These are phyloP conservation scores for Colletotrichum sojae DNA, from an alignment of 2,329 filamentous ascomycete genomes.

Conservation along the genomic window DNA sequence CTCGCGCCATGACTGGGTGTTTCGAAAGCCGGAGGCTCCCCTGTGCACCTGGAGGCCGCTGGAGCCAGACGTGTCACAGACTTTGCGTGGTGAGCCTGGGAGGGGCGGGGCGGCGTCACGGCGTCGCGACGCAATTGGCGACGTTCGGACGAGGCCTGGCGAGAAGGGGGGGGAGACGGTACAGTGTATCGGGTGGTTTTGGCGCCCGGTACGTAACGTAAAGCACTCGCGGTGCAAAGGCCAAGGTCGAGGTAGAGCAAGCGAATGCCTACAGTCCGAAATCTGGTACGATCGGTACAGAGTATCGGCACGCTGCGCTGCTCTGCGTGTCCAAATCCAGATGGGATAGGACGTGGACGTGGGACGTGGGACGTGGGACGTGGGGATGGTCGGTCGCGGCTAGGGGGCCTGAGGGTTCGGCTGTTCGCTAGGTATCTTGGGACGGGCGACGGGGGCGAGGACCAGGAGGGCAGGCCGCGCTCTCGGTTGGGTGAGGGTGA, in stretches of 20 bases:
- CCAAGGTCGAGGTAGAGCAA: constrained; percentile 31
- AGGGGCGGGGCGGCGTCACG: constrained; percentile 35
- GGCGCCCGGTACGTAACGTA: constrained; percentile 1
- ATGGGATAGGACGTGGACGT: constrained; percentile 3
- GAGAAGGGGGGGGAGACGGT: constrained; percentile 4
- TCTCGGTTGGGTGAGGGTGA: background rate
- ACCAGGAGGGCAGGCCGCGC: background rate
- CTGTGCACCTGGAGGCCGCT: constrained; percentile 25
- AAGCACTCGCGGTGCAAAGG: background rate
- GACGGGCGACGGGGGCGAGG: background rate
- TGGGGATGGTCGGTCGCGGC: constrained; percentile 25
- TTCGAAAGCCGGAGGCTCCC: constrained; percentile 30
- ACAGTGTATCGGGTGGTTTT: background rate
- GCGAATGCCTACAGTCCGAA: constrained; percentile 31
- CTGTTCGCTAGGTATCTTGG: constrained; percentile 18
- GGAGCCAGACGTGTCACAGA: constrained; percentile 40
- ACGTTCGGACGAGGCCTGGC: constrained; percentile 34
- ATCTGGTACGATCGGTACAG: background rate
- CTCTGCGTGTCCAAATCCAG: too few relatives aligned
- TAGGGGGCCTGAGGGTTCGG: constrained; percentile 24
- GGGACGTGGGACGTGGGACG: constrained; percentile 20
- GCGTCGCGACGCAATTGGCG: constrained; percentile 39
- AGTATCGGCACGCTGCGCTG: too few relatives aligned
- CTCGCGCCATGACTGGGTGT: constrained; percentile 36
- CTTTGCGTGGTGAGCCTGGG: constrained; percentile 21